Conservation (phyloP, 2,329 filamentous ascomycete genomes). For the Cadophora malorum region DNA sequence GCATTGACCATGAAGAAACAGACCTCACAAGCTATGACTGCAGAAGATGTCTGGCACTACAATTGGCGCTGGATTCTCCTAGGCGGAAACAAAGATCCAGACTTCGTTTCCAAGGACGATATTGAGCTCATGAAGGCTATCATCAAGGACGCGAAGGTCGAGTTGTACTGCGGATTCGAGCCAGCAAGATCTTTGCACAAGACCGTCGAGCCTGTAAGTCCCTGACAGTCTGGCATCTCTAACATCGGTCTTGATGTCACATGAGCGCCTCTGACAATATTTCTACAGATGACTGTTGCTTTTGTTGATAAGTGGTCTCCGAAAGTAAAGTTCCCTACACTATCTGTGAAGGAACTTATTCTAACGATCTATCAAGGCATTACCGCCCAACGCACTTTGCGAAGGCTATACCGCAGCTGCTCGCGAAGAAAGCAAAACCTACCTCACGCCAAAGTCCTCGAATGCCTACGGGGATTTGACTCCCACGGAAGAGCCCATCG, state of each 20-base stretch:
- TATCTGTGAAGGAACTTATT: too few relatives aligned
- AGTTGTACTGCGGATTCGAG: slow-evolving; percentile 4
- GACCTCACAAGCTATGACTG: slow-evolving; percentile 1
- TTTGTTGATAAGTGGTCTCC: slow-evolving; percentile 4
- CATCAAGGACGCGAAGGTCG: slow-evolving; percentile 13
- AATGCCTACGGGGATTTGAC: not conserved
- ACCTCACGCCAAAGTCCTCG: not conserved
- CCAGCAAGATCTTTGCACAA: slow-evolving; percentile 19
- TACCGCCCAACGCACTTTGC: slow-evolving; percentile 13
- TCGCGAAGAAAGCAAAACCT: slow-evolving; percentile 23
- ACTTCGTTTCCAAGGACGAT: slow-evolving; percentile 5
- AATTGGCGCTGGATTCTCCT: slow-evolving; percentile 27
- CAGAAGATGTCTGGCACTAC: slow-evolving; percentile 33
- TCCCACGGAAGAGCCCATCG: not conserved
- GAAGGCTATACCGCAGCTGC: slow-evolving; percentile 17
- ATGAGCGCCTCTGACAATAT: not conserved
- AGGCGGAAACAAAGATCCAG: not conserved
- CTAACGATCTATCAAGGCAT: not conserved
- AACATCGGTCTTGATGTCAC: not conserved
- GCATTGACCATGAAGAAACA: slow-evolving; percentile 8
- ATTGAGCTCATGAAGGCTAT: slow-evolving; percentile 22
- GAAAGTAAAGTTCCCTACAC: not conserved
- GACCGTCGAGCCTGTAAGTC: slow-evolving; percentile 11
- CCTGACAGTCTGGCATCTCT: not conserved
- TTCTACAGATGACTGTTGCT: not conserved